Percentiles rank a stretch among this genome's conserved stretches.
These are phyloP conservation scores for Diaporthe amygdali DNA, from an alignment of 2,329 filamentous ascomycete genomes.

Conservation along the genomic window DNA sequence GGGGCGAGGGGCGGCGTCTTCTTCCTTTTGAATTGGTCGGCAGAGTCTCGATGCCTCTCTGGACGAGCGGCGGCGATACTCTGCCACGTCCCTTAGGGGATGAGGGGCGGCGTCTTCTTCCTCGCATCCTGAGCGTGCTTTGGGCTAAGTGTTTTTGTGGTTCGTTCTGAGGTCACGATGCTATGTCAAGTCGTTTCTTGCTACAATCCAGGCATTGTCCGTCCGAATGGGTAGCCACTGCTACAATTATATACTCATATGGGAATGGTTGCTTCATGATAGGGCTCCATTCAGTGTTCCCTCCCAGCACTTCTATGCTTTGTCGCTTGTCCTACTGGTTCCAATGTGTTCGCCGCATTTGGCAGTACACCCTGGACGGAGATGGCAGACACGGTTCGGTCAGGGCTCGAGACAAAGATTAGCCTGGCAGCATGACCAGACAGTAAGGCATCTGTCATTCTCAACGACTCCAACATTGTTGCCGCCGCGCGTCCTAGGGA, in stretches of 20 bases:
- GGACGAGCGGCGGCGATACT: neutral
- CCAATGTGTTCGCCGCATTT: neutral
- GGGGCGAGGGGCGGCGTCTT: too few relatives aligned
- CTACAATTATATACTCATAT: neutral
- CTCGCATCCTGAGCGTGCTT: neutral
- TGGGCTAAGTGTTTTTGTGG: neutral
- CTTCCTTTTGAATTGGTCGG: neutral
- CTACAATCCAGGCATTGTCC: neutral
- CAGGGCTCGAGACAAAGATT: neutral
- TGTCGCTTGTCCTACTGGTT: neutral
- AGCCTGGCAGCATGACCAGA: neutral
- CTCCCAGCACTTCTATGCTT: neutral
- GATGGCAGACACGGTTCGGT: neutral
- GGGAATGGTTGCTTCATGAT: neutral
- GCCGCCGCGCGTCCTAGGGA: neutral
- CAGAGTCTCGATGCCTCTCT: neutral
- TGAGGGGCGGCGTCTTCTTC: too few relatives aligned
- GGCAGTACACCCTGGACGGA: neutral
- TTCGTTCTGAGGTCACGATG: neutral
- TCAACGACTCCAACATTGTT: neutral
- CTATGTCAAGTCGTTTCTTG: neutral
- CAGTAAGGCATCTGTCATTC: neutral
- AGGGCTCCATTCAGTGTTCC: neutral
- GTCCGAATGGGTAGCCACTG: neutral
- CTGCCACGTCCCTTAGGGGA: neutral